phyloP scores from a whole-genome alignment of 1,284 basidiomycete species.

The Fomitiporia mediterranea region DNA sequence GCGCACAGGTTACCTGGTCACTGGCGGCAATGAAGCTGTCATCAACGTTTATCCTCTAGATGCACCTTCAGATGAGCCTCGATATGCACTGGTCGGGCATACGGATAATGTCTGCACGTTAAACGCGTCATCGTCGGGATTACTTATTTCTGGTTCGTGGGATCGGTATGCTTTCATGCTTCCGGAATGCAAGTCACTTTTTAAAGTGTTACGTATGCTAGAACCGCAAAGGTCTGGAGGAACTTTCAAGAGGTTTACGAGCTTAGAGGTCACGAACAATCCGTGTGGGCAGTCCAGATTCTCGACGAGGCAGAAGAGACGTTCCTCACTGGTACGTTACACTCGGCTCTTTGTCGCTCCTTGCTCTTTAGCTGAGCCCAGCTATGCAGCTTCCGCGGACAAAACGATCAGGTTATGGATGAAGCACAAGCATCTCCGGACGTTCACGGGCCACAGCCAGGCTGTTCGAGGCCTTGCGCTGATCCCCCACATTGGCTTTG shows the following conservation, averaged over 20 bases:
- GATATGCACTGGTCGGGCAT: conserved; percentile 84
- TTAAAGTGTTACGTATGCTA: conserved; percentile 30
- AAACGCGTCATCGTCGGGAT: conserved; percentile 61
- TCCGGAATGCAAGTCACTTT: conserved; percentile 9
- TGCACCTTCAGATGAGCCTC: conserved; percentile 56
- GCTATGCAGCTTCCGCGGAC: conserved; percentile 80
- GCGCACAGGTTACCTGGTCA: conserved; percentile 69
- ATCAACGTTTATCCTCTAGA: conserved; percentile 76
- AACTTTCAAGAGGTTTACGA: conserved; percentile 72
- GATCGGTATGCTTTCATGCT: conserved; percentile 64
- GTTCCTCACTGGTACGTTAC: conserved; percentile 73
- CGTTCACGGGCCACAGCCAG: conserved; percentile 84
- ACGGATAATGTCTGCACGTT: conserved; percentile 89
- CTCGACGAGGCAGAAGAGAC: conserved; percentile 62
- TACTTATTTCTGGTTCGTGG: conserved; percentile 95
- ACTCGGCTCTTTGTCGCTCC: not conserved
- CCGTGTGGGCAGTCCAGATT: conserved; percentile 92
- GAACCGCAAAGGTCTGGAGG: conserved; percentile 94
- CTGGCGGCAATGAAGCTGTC: conserved; percentile 81
- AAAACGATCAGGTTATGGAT: conserved; percentile 90
- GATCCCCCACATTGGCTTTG: conserved; percentile 85
- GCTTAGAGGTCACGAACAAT: conserved; percentile 83
- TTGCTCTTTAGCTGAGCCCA: not conserved
- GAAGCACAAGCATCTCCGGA: conserved; percentile 66
- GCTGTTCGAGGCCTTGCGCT: conserved; percentile 84